Evolutionary conservation across 2,329 filamentous ascomycete genomes (phyloP), one percentile per base, ranked within the genome.

Genomic region (Graphiopsis chlorocephala): DNA sequence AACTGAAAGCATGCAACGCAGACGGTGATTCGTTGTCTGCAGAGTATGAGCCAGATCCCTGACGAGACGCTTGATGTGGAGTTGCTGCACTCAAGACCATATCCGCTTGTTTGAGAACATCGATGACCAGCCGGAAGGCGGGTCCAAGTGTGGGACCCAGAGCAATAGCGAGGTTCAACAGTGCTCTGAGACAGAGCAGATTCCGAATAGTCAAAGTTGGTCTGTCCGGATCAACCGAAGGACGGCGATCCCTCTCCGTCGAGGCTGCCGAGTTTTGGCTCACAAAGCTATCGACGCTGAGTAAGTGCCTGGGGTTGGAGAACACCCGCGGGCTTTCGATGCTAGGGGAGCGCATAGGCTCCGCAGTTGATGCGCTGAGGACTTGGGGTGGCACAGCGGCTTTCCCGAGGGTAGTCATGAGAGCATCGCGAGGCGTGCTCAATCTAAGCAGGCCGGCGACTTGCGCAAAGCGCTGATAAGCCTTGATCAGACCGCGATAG

Each of bases 101-200:
- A 71, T 98, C 95, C 2, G 94, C 93, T 76, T 97, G 92, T 72
- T 97, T 93, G 8, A 99, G 80, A 0, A 93, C 96, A 72, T 96
- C 93, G 1, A 99, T 84, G 17, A 99, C 83, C 65, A 99, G 98
- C 1, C 88, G 88, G 91, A 96, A 99, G 0, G 94, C 91, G 15
- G 85, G 83, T 38, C 90, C 88, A 0, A 99, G 82, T 0, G 92
- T 97, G 3, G 95, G 93, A 0, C 95, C 95, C 1, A 99, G 80
- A 2, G 95, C 95, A 72, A 98, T 99, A 1, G 95, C 95, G 3
- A 99, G 80, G 71, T 99, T 99, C n/a, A 99, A 80, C 17, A 99
- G 82, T 31, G 95, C 95, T 72, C 96, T 84, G 50, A 99, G 81
- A 72, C 95, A 99, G 1, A 98, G 82, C 4, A 99, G 81, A 73